These are phyloP conservation scores for Suhomyces choctaworum DNA, from an alignment of 1,139 yeast genomes.

Conservation along the genomic window DNA sequence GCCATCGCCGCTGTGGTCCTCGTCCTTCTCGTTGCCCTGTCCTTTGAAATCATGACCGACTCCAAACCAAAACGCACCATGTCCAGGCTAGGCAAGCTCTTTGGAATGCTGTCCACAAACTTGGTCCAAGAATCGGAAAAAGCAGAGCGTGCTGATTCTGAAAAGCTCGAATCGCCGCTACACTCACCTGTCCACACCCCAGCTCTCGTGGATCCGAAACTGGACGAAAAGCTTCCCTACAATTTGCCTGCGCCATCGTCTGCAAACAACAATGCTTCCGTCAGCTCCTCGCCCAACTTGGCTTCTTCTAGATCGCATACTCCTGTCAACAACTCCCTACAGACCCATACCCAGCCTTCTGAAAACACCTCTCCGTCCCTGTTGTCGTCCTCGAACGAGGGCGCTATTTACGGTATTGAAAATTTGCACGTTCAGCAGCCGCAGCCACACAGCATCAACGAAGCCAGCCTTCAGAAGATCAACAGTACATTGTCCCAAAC, in stretches of 20 bases:
- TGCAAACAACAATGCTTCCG: conserved; percentile 5
- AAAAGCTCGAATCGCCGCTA: neutral
- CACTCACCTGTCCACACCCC: neutral
- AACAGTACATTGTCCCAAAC: conserved; percentile 7
- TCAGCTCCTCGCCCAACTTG: conserved; percentile 12
- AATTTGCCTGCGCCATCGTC: neutral
- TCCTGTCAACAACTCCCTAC: neutral
- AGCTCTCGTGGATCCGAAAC: neutral
- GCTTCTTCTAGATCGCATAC: neutral
- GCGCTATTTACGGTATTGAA: conserved; percentile 8
- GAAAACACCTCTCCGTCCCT: conserved; percentile 14
- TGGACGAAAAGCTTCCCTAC: too few species aligned
- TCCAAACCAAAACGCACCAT: conserved; percentile 32
- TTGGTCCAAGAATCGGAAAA: conserved; percentile 15
- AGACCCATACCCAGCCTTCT: conserved; percentile 3
- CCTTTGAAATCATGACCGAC: conserved; percentile 24
- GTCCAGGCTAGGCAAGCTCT: conserved; percentile 35
- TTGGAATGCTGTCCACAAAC: conserved; percentile 34
- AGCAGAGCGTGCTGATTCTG: neutral
- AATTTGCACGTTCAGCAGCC: conserved; percentile 9
- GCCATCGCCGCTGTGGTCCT: conserved; percentile 6
- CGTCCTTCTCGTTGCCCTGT: conserved; percentile 6
- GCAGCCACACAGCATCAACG: conserved; percentile 9
- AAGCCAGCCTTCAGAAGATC: conserved; percentile 13
- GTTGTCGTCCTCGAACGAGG: conserved; percentile 12